These are phyloP conservation scores for Rhizopus sp. DNA, from an alignment of 371 early-diverging fungal species.

Conservation along the genomic window DNA sequence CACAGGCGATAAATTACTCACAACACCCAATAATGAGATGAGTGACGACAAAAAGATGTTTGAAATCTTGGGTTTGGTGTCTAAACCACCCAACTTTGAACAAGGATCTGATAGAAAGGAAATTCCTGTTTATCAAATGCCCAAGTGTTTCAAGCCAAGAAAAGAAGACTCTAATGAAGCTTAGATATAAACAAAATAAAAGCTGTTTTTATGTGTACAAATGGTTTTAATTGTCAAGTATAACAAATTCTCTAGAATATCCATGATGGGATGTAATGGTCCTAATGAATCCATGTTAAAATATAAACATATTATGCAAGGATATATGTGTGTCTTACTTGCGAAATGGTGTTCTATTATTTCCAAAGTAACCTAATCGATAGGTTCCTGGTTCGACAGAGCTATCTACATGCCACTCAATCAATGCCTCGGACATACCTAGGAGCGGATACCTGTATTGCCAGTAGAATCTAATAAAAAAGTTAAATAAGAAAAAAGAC, in stretches of 20 bases:
- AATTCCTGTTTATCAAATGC: conserved; percentile 27
- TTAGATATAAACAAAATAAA: too few relatives aligned
- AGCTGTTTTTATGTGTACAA: not conserved
- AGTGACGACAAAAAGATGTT: conserved; percentile 80
- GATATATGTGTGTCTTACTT: conserved; percentile 23
- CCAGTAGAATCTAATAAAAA: conserved; percentile 34
- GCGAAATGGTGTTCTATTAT: conserved; percentile 25
- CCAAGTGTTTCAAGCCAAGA: conserved; percentile 28
- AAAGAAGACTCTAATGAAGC: conserved; percentile 1
- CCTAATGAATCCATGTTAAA: conserved; percentile 2
- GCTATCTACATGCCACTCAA: conserved; percentile 40
- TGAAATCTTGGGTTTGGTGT: conserved; percentile 69
- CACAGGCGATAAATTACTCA: conserved; percentile 84
- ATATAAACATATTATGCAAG: too few relatives aligned
- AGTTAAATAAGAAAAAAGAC: not conserved
- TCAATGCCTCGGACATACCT: conserved; percentile 37
- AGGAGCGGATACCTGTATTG: conserved; percentile 26
- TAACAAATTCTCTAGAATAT: conserved; percentile 31
- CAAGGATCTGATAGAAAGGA: conserved; percentile 52
- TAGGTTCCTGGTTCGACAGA: conserved; percentile 31
- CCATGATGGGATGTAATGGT: conserved; percentile 19
- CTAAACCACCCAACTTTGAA: conserved; percentile 69
- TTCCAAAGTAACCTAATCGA: conserved; percentile 42
- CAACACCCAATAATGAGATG: conserved; percentile 83
- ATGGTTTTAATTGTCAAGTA: not conserved